These are phyloP conservation scores for Cercospora citrullina DNA, from an alignment of 2,329 filamentous ascomycete genomes.

Conservation along the genomic window DNA sequence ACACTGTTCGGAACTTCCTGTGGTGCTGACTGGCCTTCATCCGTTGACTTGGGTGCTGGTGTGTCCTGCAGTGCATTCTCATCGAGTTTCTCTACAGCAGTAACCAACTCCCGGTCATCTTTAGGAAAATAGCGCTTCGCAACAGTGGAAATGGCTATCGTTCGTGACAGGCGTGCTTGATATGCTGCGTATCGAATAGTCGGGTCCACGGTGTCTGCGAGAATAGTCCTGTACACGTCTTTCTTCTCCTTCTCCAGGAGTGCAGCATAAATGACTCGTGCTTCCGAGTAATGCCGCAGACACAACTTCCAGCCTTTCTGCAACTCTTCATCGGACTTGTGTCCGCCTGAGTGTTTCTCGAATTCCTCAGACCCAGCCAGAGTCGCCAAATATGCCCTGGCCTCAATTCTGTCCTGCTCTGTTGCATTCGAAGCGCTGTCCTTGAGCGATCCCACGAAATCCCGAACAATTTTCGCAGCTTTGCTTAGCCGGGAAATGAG, in stretches of 20 bases:
- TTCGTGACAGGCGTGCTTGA: constrained; percentile 82
- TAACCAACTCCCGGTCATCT: constrained; percentile 61
- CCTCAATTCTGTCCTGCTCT: constrained; percentile 75
- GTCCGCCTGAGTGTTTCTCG: constrained; percentile 69
- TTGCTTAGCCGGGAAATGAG: constrained; percentile 86
- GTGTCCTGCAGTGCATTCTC: constrained; percentile 64
- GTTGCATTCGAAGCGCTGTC: constrained; percentile 66
- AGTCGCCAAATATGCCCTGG: constrained; percentile 76
- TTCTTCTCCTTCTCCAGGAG: constrained; percentile 66
- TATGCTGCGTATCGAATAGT: constrained; percentile 94
- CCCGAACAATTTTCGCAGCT: constrained; percentile 67
- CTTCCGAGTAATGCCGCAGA: constrained; percentile 71
- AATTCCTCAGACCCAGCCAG: constrained; percentile 77
- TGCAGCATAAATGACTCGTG: constrained; percentile 79
- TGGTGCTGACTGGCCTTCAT: constrained; percentile 29
- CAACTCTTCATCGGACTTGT: constrained; percentile 38
- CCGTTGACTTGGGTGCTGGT: constrained; percentile 32
- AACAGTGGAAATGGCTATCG: constrained; percentile 75
- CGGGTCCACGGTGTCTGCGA: constrained; percentile 84
- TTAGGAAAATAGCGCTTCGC: constrained; percentile 75
- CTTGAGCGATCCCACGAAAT: constrained; percentile 66
- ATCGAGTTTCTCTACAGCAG: constrained; percentile 70
- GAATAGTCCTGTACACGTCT: constrained; percentile 81
- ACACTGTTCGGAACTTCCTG: constrained; percentile 68
- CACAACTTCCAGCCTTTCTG: constrained; percentile 71